Conservation (phyloP, 106 monocot genomes). For the Xerophyta viscosa region DNA sequence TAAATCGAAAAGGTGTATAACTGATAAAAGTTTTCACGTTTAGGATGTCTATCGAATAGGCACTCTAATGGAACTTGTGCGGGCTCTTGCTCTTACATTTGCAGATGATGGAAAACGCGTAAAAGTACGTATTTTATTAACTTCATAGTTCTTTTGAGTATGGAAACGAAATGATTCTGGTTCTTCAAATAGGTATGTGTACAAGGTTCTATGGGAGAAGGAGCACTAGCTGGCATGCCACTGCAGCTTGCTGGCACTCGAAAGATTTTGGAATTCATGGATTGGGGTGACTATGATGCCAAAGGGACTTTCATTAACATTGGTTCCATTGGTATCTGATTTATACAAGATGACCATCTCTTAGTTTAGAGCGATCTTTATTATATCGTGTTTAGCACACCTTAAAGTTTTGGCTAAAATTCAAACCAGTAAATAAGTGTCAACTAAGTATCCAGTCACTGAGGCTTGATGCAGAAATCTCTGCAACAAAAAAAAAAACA, state of each 20-base stretch:
- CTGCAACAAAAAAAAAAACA: too few species aligned
- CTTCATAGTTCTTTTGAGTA: not conserved
- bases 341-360: too few species aligned
- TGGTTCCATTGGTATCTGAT: slow-evolving; percentile 68
- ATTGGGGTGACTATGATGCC: slow-evolving; percentile 92
- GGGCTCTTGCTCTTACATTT: slow-evolving; percentile 88
- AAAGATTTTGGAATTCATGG: slow-evolving; percentile 88
- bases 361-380: too few species aligned
- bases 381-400: too few species aligned
- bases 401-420: too few species aligned
- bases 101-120: slow-evolving; percentile 95
- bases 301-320: slow-evolving; percentile 74
- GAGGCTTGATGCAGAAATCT: too few species aligned
- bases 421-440: too few species aligned
- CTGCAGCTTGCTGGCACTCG: slow-evolving; percentile 95
- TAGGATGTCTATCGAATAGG: slow-evolving; percentile 99
- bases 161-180: not conserved
- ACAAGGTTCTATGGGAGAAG: slow-evolving; percentile 98
- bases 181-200: slow-evolving; percentile 63
- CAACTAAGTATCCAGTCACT: too few species aligned
- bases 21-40: slow-evolving; percentile 19
- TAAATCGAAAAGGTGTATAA: not conserved
- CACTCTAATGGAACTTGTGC: slow-evolving; percentile 88
- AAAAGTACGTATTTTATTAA: slow-evolving; percentile 30
- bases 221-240: slow-evolving; percentile 92